Evolutionary conservation across 345 rosid genomes (phyloP).

Genomic region (Nasturtium officinale): DNA sequence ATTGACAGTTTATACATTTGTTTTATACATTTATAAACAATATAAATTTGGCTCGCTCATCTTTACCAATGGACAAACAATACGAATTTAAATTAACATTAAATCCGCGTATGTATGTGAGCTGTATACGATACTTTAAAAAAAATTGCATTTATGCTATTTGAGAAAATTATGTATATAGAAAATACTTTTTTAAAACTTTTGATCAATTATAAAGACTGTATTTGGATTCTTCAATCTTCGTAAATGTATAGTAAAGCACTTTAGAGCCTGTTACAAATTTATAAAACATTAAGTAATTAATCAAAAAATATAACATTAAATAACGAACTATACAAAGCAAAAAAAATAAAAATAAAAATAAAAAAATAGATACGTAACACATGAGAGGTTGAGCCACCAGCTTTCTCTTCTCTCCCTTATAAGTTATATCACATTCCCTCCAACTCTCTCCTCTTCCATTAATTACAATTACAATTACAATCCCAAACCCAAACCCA

Average conservation of each 20-base stretch:
- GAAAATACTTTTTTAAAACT: no score
- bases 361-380: no score
- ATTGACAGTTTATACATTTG: background rate
- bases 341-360: no score
- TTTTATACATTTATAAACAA: no score
- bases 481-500: background rate
- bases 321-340: background rate
- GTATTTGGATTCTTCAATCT: no score
- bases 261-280: constrained; percentile 1
- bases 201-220: no score
- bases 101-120: no score
- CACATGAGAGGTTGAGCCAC: constrained; percentile 36
- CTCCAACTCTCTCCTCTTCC: constrained; percentile 37
- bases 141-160: no score
- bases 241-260: background rate
- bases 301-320: background rate
- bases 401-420: background rate
- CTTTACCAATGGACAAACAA: background rate
- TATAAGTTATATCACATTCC: constrained; percentile 39
- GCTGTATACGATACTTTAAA: no score
- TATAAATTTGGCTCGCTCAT: background rate
- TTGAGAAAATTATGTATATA: no score
- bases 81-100: no score
- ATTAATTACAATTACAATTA: constrained; percentile 16
- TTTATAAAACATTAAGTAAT: background rate